Evolutionary conservation across 192 early-diverging fungal species (phyloP).

Genomic region (Coemansia nantahalensis): DNA sequence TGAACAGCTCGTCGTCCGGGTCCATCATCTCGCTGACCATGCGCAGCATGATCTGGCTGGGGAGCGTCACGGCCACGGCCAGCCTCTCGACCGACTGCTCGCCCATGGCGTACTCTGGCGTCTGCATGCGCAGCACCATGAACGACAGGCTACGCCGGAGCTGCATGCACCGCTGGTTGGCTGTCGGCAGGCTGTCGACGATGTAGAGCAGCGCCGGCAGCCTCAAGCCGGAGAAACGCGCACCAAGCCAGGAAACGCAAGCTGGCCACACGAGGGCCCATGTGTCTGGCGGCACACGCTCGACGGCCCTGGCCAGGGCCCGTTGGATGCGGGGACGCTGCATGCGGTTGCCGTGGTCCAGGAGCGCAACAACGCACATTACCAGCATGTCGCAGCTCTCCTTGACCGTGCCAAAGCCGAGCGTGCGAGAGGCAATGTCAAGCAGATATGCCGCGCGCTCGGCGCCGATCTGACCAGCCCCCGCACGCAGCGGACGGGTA

Average conservation of each 20-base stretch:
- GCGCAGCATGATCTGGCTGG: conserved; percentile 30
- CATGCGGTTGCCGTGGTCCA: conserved; percentile 17
- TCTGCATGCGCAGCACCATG: conserved; percentile 19
- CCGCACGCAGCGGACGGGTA: neutral
- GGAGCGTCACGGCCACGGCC: conserved; percentile 12
- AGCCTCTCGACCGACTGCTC: conserved; percentile 6
- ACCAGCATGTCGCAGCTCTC: conserved; percentile 13
- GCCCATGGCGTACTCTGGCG: neutral
- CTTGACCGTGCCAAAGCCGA: conserved; percentile 9
- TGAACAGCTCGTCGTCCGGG: conserved; percentile 10
- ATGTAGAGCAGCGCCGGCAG: conserved; percentile 12
- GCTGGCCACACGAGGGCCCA: conserved; percentile 28
- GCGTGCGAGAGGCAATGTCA: conserved; percentile 12
- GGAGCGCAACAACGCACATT: conserved; percentile 6
- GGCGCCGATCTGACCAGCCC: conserved; percentile 3
- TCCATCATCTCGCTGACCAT: conserved; percentile 39
- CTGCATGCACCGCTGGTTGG: conserved; percentile 34
- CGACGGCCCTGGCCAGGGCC: conserved; percentile 12
- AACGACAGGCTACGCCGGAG: conserved; percentile 29
- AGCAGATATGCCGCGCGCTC: conserved; percentile 18
- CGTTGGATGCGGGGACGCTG: conserved; percentile 16
- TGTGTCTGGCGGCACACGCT: conserved; percentile 23
- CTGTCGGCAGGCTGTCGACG: conserved; percentile 18
- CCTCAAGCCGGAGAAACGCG: conserved; percentile 1
- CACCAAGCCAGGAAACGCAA: conserved; percentile 12